phyloP scores from a whole-genome alignment of 1,284 basidiomycete species.

The Volvariella volvacea region DNA sequence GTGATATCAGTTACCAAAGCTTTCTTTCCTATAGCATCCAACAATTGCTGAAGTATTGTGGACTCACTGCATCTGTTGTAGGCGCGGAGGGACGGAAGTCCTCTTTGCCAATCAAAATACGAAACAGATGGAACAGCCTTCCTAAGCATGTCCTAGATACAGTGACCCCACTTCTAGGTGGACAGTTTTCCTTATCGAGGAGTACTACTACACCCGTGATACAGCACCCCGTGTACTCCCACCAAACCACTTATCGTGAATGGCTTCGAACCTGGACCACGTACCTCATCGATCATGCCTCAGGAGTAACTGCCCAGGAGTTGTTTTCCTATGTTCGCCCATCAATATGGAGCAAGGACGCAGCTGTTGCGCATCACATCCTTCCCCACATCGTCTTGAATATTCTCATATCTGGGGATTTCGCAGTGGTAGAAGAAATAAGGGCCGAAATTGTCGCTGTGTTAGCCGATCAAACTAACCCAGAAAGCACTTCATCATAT shows the following conservation, averaged over 20 bases:
- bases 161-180: conserved; percentile 81
- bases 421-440: conserved; percentile 60
- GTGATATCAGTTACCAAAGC: conserved; percentile 89
- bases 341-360: conserved; percentile 83
- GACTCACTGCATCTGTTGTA: conserved; percentile 73
- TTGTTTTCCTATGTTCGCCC: conserved; percentile 82
- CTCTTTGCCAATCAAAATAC: conserved; percentile 60
- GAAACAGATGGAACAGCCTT: conserved; percentile 71
- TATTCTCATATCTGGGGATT: conserved; percentile 73
- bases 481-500: conserved; percentile 45
- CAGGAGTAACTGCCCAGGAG: conserved; percentile 47
- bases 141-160: conserved; percentile 86
- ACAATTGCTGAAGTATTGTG: conserved; percentile 85
- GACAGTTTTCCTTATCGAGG: conserved; percentile 51
- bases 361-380: conserved; percentile 84
- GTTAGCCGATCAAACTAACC: conserved; percentile 80
- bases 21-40: conserved; percentile 92
- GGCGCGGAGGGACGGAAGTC: conserved; percentile 33
- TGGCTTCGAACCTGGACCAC: conserved; percentile 93
- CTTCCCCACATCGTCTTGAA: conserved; percentile 92
- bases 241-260: conserved; percentile 81
- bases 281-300: conserved; percentile 70
- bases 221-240: conserved; percentile 73
- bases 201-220: conserved; percentile 22
- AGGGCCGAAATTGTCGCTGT: conserved; percentile 77